Evolutionary conservation across 2,329 filamentous ascomycete genomes (phyloP), one percentile per base, ranked within the genome.

Genomic region (Tympanopsis confertula): DNA sequence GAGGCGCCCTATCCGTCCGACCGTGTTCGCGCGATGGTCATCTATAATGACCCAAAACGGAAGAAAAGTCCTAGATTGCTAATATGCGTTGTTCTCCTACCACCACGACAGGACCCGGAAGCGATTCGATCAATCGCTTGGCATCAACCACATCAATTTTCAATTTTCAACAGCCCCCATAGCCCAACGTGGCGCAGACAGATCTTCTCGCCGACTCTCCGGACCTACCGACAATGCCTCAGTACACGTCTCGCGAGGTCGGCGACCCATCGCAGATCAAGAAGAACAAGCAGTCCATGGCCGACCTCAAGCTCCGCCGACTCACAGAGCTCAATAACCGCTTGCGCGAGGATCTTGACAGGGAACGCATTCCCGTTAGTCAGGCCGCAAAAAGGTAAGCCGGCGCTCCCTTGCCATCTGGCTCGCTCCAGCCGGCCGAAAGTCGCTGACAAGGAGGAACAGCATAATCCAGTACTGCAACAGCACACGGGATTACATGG

Each of bases 261-360:
- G 74, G 73, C 61, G 76, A 81, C 56, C 73, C 74, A 58, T 74
- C 72, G 52, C 74, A 80, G 58, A 74, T 78, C 51, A 78, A 75
- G 73, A 94, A 88, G 69, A 96, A 93, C 70, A 95, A 95, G 72
- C 91, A 96, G 68, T 94, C 86, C 59, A 96, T 98, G 86, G 89
- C 89, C 50, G 91, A 98, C 61, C 76, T 98, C 47, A 98, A 98
- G 74, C 78, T 96, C 54, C 82, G 91, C 54, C 83, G 91, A 47
- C 72, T 98, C 63, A 96, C 88, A 44, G 91, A 98, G 68, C 77
- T 98, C 54, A 98, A 96, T 72, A 86, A 86, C 63, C 82, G 91
- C 51, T 68, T 98, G 60, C 85, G 88, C 54, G 91, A 98, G 65
- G 91, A 98, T 60, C 71, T 98, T 46, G 91, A 96, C 53, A 78